Evolutionary conservation across 108 stramenopile species (phyloP).

Genomic region (Skeletonema grethae): DNA sequence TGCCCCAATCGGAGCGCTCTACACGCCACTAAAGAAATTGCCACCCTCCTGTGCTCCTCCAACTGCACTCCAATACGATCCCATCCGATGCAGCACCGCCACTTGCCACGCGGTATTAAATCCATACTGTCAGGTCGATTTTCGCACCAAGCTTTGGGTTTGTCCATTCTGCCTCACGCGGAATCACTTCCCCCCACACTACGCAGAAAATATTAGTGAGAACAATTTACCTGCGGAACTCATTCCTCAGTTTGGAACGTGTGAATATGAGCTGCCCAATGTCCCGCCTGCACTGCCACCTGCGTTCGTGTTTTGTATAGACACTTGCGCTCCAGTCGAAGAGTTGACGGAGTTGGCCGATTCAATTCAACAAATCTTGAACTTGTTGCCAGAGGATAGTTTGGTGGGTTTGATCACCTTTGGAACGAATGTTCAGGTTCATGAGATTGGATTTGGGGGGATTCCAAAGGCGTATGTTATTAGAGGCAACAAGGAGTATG

Average conservation of each 20-base stretch:
- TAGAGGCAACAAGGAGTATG: constrained; percentile 91
- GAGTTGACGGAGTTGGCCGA: constrained; percentile 96
- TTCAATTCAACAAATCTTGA: constrained; percentile 90
- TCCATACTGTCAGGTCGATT: constrained; percentile 98
- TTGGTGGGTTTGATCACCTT: constrained; percentile 97
- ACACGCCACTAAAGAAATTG: constrained; percentile 96
- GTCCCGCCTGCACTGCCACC: constrained; percentile 90
- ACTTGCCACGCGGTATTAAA: constrained; percentile 96
- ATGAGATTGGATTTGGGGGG: constrained; percentile 95
- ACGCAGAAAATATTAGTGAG: constrained; percentile 98
- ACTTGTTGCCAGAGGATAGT: constrained; percentile 93
- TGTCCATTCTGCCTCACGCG: constrained; percentile 98
- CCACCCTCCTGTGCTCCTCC: constrained; percentile 81
- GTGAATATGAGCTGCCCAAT: constrained; percentile 96
- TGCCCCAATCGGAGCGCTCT: constrained; percentile 95
- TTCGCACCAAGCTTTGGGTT: constrained; percentile 95
- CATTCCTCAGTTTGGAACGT: constrained; percentile 97
- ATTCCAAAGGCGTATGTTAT: constrained; percentile 94
- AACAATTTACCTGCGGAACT: constrained; percentile 98
- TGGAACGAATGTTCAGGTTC: constrained; percentile 97
- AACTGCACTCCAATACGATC: constrained; percentile 93
- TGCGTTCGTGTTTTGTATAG: constrained; percentile 96
- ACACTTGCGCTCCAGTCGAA: constrained; percentile 92
- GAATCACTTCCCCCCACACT: constrained; percentile 99
- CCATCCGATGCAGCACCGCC: constrained; percentile 92